A percentile compares a stretch with the other conserved stretches of the same genome.
These are phyloP conservation scores for Pyricularia grisea DNA, from an alignment of 2,329 filamentous ascomycete species.

Conservation along the genomic window DNA sequence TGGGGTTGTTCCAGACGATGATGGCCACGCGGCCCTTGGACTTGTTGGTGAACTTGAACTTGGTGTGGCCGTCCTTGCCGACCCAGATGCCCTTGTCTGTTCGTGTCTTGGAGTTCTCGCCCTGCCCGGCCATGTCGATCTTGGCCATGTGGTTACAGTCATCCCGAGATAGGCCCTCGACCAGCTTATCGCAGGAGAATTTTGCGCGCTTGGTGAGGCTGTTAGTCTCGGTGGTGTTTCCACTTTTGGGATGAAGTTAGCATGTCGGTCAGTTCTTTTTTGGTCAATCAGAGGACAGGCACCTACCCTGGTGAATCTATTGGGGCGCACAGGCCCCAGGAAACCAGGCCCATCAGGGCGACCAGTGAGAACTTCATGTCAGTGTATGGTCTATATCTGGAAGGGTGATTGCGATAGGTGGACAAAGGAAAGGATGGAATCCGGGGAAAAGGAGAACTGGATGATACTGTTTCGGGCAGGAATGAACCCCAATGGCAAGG, in stretches of 20 bases:
- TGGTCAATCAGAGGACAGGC: too few relatives aligned
- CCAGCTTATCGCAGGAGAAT: slow-evolving; percentile 10
- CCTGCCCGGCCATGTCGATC: slow-evolving; percentile 16
- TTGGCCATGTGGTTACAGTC: slow-evolving; percentile 19
- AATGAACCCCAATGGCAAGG: too few relatives aligned
- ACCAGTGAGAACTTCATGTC: too few relatives aligned
- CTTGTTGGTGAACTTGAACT: slow-evolving; percentile 18
- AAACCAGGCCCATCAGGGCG: too few relatives aligned
- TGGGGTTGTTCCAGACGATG: slow-evolving; percentile 16
- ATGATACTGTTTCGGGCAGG: too few relatives aligned
- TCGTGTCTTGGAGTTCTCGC: slow-evolving; percentile 13
- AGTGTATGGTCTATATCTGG: too few relatives aligned
- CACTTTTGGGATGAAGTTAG: neutral
- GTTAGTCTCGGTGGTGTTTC: neutral
- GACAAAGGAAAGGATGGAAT: too few relatives aligned
- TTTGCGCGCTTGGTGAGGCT: slow-evolving; percentile 3
- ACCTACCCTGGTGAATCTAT: too few relatives aligned
- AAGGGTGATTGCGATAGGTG: too few relatives aligned
- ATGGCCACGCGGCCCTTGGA: slow-evolving; percentile 12
- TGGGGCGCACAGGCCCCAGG: too few relatives aligned
- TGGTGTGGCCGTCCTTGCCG: slow-evolving; percentile 18
- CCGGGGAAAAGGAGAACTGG: too few relatives aligned
- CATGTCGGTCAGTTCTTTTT: too few relatives aligned
- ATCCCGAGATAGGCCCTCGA: slow-evolving; percentile 12
- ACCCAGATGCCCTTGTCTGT: slow-evolving; percentile 19